Base-by-base conservation (phyloP, 2,329 filamentous ascomycete species). In the Scedosporium dehoogii region DNA sequence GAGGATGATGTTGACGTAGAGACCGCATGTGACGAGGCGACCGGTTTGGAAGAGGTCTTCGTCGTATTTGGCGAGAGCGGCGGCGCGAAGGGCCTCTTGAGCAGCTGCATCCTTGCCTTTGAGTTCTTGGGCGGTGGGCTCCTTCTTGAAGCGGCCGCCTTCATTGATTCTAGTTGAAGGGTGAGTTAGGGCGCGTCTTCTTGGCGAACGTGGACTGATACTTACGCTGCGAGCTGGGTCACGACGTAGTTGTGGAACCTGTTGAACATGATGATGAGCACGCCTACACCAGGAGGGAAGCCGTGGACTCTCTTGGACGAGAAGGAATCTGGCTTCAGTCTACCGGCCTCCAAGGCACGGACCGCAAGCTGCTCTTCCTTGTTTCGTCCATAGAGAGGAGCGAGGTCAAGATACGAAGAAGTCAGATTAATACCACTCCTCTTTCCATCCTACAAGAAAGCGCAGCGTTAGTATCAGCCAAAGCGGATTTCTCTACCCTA, bases 261-360 rank as follows among this genome's bases (percentile, higher is more conserved):
- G 63, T 81, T 82, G 73, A 82, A 82, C 78, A 81, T 80, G 71
- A 83, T 78, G 63, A 82, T 64, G 41, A 83, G 64, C 6, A 74
- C 76, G 33, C 80, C 79, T n/a, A 82, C 79, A 53, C 81, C 81
- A 1, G 80, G 78, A 38, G 81, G 81, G 62, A 82, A 81, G 23
- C 76, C 76, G 6, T 82, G 69, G 4, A 83, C 71, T 25, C 80
- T 74, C 23, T 75, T 76, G 65, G 82, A 80, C 0, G 79, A 79
- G 66, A 84, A 84, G 67, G 77, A 79, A 64, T 84, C 81, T 1
- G 79, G 79, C 68, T 82, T 81, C 64, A 83, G 73, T 66, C 78
- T 79, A 57, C 81, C 81, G 53, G 81, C 76, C 10, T 75, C 70
- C 62, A 74, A 73, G 0, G 79, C 81, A 21, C 81, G 72, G 72